Evolutionary conservation across 2,329 filamentous ascomycete genomes (phyloP).

Genomic region (Hyphodiscus sp.): DNA sequence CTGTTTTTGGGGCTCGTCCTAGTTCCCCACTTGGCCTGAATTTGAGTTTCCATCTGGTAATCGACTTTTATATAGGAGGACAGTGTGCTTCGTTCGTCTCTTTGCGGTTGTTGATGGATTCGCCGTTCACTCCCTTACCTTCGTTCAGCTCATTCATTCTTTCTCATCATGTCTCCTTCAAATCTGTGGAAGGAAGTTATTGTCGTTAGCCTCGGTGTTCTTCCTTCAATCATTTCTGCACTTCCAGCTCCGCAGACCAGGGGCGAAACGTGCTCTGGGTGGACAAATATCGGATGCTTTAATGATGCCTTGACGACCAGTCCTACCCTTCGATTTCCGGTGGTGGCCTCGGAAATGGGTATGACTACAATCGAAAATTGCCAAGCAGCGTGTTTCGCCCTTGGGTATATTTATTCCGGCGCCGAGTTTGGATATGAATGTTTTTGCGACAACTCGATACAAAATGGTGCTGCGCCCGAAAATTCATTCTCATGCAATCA

Average conservation of each 20-base stretch:
- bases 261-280: background rate
- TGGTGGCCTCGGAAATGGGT: background rate
- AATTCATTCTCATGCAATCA: background rate
- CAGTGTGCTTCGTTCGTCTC: background rate
- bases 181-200: background rate
- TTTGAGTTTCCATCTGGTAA: background rate
- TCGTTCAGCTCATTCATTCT: background rate
- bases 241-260: background rate
- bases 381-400: background rate
- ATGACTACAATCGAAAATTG: background rate
- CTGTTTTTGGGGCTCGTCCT: background rate
- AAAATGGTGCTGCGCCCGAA: background rate
- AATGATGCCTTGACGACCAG: background rate
- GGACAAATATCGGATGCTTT: background rate
- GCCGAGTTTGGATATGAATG: background rate
- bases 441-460: background rate
- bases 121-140: background rate
- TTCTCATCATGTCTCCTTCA: background rate
- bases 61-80: background rate
- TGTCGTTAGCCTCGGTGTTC: background rate
- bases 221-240: background rate
- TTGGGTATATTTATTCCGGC: background rate
- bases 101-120: background rate
- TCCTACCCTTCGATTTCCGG: background rate
- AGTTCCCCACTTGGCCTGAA: background rate